phyloP scores from a whole-genome alignment of 306 rosid species.

The Castanopsis chinensis region DNA sequence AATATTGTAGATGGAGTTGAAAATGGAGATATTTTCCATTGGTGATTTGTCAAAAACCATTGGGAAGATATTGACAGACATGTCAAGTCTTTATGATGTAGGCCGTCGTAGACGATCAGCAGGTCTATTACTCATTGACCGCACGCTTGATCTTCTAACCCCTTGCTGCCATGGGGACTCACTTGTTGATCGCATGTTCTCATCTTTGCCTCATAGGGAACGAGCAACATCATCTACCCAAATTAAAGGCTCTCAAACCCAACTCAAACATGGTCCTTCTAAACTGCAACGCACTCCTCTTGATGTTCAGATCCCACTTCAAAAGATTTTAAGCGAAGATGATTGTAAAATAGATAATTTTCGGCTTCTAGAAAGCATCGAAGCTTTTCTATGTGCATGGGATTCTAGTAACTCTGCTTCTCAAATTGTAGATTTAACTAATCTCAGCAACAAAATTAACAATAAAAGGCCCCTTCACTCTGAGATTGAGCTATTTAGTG shows the following conservation, averaged over 20 bases:
- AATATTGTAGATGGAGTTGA: slow-evolving; percentile 88
- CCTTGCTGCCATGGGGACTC: slow-evolving; percentile 96
- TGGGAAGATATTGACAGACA: slow-evolving; percentile 81
- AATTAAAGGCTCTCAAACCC: slow-evolving; percentile 50
- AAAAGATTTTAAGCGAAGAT: slow-evolving; percentile 52
- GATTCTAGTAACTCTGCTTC: slow-evolving; percentile 54
- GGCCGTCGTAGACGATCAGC: slow-evolving; percentile 87
- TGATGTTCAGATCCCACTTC: slow-evolving; percentile 82
- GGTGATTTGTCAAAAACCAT: slow-evolving; percentile 86
- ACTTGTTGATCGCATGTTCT: slow-evolving; percentile 77
- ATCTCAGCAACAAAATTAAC: slow-evolving; percentile 50
- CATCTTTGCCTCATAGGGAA: slow-evolving; percentile 65
- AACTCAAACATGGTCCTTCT: slow-evolving; percentile 48
- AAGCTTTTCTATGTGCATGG: slow-evolving; percentile 82
- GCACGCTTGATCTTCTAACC: slow-evolving; percentile 93
- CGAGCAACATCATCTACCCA: slow-evolving; percentile 45
- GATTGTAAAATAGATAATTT: slow-evolving; percentile 44
- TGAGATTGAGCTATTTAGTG: slow-evolving; percentile 50
- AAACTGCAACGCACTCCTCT: slow-evolving; percentile 64
- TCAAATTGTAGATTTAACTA: slow-evolving; percentile 49
- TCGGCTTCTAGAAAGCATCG: slow-evolving; percentile 58
- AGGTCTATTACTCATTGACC: slow-evolving; percentile 81
- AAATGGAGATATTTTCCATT: slow-evolving; percentile 88
- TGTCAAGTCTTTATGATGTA: slow-evolving; percentile 95
- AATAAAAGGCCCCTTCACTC: slow-evolving; percentile 31